Conservation (phyloP, 495 filamentous ascomycete genomes). For the Rusavskia elegans region DNA sequence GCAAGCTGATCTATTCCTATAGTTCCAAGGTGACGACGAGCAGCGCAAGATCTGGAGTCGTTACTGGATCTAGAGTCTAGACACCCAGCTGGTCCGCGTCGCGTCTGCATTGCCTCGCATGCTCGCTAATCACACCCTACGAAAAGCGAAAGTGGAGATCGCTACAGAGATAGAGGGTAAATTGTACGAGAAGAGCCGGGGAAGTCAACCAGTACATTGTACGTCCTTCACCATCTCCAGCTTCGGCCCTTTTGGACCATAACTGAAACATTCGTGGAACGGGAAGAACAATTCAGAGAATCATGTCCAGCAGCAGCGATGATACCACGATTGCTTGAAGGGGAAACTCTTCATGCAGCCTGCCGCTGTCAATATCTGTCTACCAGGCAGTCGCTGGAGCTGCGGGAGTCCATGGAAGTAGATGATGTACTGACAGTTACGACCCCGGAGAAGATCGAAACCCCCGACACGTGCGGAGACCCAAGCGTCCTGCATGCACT, state of each 20-base stretch:
- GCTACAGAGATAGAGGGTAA: too few relatives aligned
- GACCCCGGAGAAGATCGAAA: not conserved
- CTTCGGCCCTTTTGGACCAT: too few relatives aligned
- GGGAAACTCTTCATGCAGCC: too few relatives aligned
- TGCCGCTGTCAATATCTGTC: too few relatives aligned
- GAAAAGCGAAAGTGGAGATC: not conserved
- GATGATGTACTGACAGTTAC: not conserved
- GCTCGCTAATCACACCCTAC: not conserved
- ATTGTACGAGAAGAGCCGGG: too few relatives aligned
- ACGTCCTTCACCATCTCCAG: too few relatives aligned
- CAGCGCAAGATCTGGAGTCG: constrained; percentile 45
- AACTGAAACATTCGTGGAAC: too few relatives aligned
- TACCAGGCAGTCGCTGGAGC: too few relatives aligned
- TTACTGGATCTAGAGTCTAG: constrained; percentile 53
- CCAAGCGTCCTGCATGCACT: not conserved
- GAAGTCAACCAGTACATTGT: too few relatives aligned
- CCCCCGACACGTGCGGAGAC: not conserved
- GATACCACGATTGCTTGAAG: too few relatives aligned
- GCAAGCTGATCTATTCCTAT: constrained; percentile 8
- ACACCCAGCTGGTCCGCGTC: not conserved
- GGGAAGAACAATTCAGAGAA: too few relatives aligned
- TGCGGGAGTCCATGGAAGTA: not conserved
- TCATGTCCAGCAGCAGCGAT: too few relatives aligned
- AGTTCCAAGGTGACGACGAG: constrained; percentile 41
- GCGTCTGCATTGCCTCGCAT: not conserved